Percentiles rank a stretch among this genome's conserved stretches.
Evolutionary conservation across 139 green algal species (phyloP).

Genomic region (Chlamydomonas sp.): DNA sequence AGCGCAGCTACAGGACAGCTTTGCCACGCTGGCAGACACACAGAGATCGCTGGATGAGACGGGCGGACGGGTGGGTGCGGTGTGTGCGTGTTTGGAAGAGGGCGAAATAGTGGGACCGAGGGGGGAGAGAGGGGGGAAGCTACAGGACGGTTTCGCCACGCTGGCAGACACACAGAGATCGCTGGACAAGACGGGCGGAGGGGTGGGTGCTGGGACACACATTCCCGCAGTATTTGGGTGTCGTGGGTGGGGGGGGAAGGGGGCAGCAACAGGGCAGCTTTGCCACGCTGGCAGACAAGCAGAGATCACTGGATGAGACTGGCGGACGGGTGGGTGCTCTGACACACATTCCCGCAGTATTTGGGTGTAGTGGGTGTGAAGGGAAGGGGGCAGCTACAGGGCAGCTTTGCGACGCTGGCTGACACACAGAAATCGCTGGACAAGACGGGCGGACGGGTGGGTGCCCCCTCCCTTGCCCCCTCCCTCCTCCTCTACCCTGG

Average conservation of each 20-base stretch:
- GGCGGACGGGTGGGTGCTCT: constrained; percentile 21
- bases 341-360: not conserved
- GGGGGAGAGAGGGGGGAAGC: not conserved
- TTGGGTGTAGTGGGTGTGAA: not conserved
- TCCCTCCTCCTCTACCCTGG: too few relatives aligned
- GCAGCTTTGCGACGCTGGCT: constrained; percentile 36
- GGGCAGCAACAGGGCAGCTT: constrained; percentile 21
- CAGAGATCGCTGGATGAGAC: constrained; percentile 34
- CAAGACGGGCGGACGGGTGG: too few relatives aligned
- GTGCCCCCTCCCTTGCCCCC: too few relatives aligned
- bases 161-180: constrained; percentile 43
- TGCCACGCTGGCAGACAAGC: constrained; percentile 41
- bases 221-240: not conserved
- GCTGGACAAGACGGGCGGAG: constrained; percentile 29
- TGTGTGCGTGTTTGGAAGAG: too few relatives aligned
- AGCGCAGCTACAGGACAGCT: constrained; percentile 35
- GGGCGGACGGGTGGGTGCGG: constrained; percentile 20
- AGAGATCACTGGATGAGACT: constrained; percentile 29
- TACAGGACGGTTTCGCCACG: constrained; percentile 28
- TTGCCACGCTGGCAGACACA: constrained; percentile 38
- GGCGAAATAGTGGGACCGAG: not conserved
- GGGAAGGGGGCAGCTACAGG: not conserved
- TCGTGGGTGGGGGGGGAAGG: too few relatives aligned
- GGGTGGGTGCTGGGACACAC: too few relatives aligned
- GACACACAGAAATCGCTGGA: constrained; percentile 39